Conservation (phyloP, 2,329 filamentous ascomycete genomes). For the Xylariaceae sp. region DNA sequence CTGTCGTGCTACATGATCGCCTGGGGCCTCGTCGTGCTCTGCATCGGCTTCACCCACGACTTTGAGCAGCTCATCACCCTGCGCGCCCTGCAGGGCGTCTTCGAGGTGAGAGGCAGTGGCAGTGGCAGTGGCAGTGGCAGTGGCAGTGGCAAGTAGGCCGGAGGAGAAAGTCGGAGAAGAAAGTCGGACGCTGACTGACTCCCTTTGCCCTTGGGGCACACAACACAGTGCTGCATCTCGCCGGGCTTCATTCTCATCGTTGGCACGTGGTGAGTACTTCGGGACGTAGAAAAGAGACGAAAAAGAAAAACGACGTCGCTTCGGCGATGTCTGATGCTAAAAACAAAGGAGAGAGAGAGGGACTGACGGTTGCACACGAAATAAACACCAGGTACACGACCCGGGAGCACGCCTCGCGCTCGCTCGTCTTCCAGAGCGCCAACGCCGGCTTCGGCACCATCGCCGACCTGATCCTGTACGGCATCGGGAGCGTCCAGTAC, state of each 20-base stretch:
- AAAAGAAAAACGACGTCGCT: too few relatives aligned
- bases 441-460: constrained; percentile 31
- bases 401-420: constrained; percentile 28
- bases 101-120: constrained; percentile 19
- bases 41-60: constrained; percentile 29
- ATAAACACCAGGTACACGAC: constrained; percentile 27
- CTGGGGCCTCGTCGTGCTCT: constrained; percentile 29
- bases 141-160: too few relatives aligned
- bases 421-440: constrained; percentile 29
- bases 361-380: background rate
- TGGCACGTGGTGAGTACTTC: constrained; percentile 18
- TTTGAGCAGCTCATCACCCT: constrained; percentile 29
- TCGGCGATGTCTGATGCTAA: too few relatives aligned
- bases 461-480: constrained; percentile 28
- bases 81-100: constrained; percentile 29
- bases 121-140: background rate
- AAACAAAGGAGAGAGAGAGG: too few relatives aligned
- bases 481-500: constrained; percentile 25
- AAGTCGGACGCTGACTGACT: constrained; percentile 4
- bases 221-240: constrained; percentile 31
- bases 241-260: constrained; percentile 31
- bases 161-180: background rate
- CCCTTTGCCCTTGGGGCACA: too few relatives aligned
- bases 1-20: constrained; percentile 25
- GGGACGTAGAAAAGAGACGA: too few relatives aligned